Evolutionary conservation across 768 basidiomycete genomes (phyloP), one percentile per base, ranked within the genome.

Genomic region (Tylopilus vinaceipallidus): DNA sequence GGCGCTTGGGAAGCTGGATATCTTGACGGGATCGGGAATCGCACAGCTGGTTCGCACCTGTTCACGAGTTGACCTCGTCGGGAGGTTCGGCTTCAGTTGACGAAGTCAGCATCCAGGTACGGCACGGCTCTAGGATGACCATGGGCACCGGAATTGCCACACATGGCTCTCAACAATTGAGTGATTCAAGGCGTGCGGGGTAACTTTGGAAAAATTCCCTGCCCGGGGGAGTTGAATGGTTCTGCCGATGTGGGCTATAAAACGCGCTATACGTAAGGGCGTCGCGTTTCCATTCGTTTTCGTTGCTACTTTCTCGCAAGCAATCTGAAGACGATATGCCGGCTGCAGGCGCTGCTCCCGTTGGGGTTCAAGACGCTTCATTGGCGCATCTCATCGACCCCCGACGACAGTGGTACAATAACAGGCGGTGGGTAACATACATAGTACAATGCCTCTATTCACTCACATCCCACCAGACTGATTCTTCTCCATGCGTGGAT

Each of bases 391-490:
- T 86, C 49, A 54, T 86, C 49, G 80, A 88, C 68, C 84, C 83
- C 12, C 78, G 64, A 50, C 73, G 82, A 63, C 86, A 74, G 62
- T 89, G 87, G 87, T 86, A 84, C 69, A 88, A 83, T 71, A 88
- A 89, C 74, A 78, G 66, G 66, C 75, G 86, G 83, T 83, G 58
- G n/a, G 73, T 52, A 13, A 49, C 32, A 16, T 6, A 6, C 13
- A 5, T 16, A 20, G 10, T 36, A 23, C 9, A n/a, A n/a, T n/a
- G 24, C 20, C 20, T 6, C 23, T 24, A 11, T 13, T 42, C 45
- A 53, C 26, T 24, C 14, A 40, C 38, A 41, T 27, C 29, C 26
- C 32, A 33, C 46, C 47, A 85, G 84, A 49, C 61, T 86, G 57
- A 81, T 87, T 47, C 46, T 57, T 35, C 80, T 88, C 56, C 80